Evolutionary conservation across 345 rosid genomes (phyloP).

Genomic region (Crucihimalaya himalaica): DNA sequence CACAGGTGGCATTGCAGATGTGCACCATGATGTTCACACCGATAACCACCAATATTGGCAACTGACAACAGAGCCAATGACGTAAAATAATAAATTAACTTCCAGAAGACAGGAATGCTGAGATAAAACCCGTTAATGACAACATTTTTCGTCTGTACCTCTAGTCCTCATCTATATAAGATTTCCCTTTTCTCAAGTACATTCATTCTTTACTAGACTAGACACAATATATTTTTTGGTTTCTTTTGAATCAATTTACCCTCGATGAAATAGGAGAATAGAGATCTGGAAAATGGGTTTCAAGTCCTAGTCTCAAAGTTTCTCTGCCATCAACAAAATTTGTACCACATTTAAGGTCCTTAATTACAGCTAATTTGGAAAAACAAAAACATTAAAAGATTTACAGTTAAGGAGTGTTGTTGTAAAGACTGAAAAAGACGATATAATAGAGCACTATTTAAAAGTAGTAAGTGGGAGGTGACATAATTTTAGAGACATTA

Average conservation of each 20-base stretch:
- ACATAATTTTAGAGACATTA: background rate
- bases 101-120: background rate
- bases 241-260: background rate
- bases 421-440: background rate
- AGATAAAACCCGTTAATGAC: background rate
- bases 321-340: background rate
- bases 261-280: background rate
- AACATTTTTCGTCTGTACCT: background rate
- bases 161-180: background rate
- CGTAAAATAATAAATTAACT: constrained; percentile 9
- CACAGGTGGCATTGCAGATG: constrained; percentile 85
- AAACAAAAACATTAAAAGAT: background rate
- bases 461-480: background rate
- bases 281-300: constrained; percentile 4
- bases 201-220: background rate
- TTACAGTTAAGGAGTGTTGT: background rate
- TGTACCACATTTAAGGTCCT: background rate
- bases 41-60: constrained; percentile 57
- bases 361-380: background rate
- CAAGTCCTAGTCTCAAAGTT: constrained; percentile 5
- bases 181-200: background rate
- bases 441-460: background rate
- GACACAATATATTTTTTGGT: background rate
- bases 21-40: constrained; percentile 58
- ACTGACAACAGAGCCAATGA: constrained; percentile 42